Base-by-base conservation (phyloP, 768 basidiomycete genomes). In the Kwoniella sp. region DNA sequence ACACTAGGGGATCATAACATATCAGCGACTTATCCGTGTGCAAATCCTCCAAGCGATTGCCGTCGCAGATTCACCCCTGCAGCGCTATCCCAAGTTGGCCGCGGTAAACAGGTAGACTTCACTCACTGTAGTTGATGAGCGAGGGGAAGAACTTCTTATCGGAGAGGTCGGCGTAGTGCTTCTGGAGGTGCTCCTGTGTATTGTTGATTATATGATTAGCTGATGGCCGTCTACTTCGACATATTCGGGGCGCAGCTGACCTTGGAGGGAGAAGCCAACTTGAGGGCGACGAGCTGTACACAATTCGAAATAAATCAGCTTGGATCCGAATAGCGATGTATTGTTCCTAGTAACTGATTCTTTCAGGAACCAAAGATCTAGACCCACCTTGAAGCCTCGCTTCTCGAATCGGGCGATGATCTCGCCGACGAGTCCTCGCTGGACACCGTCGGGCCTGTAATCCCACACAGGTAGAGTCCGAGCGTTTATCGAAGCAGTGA, bases 331-430 rank as follows among this genome's bases (percentile, higher is more conserved):
- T n/a, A n/a, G n/a, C n/a, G n/a, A n/a, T n/a, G n/a, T n/a, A n/a
- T n/a, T n/a, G n/a, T n/a, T n/a, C n/a, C n/a, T n/a, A n/a, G n/a
- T n/a, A n/a, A n/a, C n/a, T n/a, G n/a, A n/a, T n/a, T n/a, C n/a
- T n/a, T n/a, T n/a, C n/a, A n/a, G n/a, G n/a, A n/a, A n/a, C n/a
- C n/a, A n/a, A 44, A 10, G 21, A 10, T 27, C 3, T 22, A 4
- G 27, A 70, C 71, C 48, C 63, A 79, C 79, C 79, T 97, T 96
- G 88, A 87, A 99, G 71, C 96, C 96, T 72, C 95, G 92, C 84
- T 90, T 88, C 87, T 99, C 96, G 83, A 99, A 98, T 75, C 95
- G 87, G 78, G 85, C 76, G 82, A 95, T 91, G 87, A 98, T 97
- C 84, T 92, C 88, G 80, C 92, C 95, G 80, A 94, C 85, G 82